phyloP scores from a whole-genome alignment of 768 basidiomycete genomes.

The Hygrophoropsis aurantiaca region DNA sequence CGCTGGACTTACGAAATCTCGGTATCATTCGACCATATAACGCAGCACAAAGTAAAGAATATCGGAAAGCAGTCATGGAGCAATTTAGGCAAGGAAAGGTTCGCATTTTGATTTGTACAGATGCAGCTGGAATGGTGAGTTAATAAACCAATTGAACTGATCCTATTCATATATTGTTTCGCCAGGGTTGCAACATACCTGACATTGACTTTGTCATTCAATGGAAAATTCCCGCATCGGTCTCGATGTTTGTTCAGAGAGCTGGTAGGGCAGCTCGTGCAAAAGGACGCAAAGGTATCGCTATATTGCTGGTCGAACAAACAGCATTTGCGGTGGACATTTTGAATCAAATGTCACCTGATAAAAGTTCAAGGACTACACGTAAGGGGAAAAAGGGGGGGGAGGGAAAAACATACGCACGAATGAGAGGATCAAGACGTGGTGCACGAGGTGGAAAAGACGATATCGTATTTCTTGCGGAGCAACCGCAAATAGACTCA shows the following conservation, averaged over 20 bases:
- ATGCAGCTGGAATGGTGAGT: no score
- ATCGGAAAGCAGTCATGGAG: no score
- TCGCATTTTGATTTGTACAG: no score
- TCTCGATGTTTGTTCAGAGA: not conserved
- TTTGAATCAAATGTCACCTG: constrained; percentile 25
- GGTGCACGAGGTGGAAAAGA: not conserved
- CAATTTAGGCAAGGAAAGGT: no score
- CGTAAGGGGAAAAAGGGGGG: not conserved
- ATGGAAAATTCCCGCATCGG: constrained; percentile 7
- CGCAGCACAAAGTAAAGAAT: no score
- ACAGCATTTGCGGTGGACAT: not conserved
- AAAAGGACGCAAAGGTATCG: not conserved
- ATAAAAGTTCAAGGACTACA: constrained; percentile 3
- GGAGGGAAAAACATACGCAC: not conserved
- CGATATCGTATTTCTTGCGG: not conserved
- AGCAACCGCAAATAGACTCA: constrained; percentile 2
- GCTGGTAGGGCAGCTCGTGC: not conserved
- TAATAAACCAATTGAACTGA: no score
- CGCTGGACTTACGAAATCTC: not conserved
- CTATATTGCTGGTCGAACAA: constrained; percentile 1
- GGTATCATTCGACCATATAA: constrained; percentile 24
- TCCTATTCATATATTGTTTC: no score
- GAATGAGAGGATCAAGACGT: not conserved
- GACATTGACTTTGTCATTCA: no score
- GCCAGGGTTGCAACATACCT: no score